Conservation (phyloP, 169 alveolate species). For the Plasmodium malariae region DNA sequence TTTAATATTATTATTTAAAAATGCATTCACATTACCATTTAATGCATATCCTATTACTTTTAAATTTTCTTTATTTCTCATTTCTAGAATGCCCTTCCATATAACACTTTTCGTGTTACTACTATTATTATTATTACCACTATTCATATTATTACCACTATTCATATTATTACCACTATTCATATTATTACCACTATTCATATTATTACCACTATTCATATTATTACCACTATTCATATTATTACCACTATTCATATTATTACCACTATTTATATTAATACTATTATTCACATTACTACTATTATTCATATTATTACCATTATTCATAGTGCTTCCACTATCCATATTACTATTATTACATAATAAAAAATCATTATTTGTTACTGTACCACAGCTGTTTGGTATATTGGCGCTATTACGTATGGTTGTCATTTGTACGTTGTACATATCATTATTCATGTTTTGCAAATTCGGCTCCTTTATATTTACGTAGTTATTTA, state of each 20-base stretch:
- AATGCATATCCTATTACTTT: slow-evolving; percentile 39
- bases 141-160: background rate
- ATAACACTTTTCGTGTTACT: slow-evolving; percentile 4
- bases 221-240: too few species aligned
- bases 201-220: too few species aligned
- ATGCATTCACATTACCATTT: slow-evolving; percentile 24
- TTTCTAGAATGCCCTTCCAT: slow-evolving; percentile 67
- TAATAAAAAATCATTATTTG: background rate
- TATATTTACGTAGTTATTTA: background rate
- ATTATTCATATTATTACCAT: too few species aligned
- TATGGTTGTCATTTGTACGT: background rate
- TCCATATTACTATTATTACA: too few species aligned
- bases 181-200: background rate
- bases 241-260: too few species aligned
- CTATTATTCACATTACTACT: slow-evolving; percentile 3
- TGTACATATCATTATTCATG: background rate
- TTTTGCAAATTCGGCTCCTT: background rate
- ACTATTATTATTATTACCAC: background rate
- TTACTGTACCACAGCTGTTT: background rate
- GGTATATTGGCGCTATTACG: background rate
- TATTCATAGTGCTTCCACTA: too few species aligned
- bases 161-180: background rate
- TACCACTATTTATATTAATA: background rate
- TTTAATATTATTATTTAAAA: slow-evolving; percentile 29
- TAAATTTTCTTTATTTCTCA: slow-evolving; percentile 65